Base-by-base conservation (phyloP, 2,329 filamentous ascomycete genomes). In the Epichloe elymi region DNA sequence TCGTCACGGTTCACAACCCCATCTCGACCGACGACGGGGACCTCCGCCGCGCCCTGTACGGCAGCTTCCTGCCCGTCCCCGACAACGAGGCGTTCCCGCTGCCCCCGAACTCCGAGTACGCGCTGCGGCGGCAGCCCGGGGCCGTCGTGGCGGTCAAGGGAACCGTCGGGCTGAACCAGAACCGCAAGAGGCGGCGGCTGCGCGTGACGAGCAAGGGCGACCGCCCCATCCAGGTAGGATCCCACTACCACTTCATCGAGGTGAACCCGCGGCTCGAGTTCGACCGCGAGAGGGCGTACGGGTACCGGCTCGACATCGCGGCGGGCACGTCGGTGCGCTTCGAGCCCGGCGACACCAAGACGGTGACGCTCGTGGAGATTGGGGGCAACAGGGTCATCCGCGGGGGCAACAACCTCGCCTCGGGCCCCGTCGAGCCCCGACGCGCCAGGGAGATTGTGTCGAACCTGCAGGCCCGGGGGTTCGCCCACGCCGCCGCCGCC, bases 161-260 rank as follows among this genome's bases (percentile, higher is more conserved):
- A 35, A 76, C 73, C 46, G 78, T 96, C 50, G 69, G 70, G 48
- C 68, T 97, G 59, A 95, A 88, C 64, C 75, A 83, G 59, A 84
- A 83, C 39, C 77, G 88, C 49, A 82, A 79, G 67, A 78, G 90
- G 54, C 83, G 90, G 56, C 76, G 70, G 53, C 70, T 97, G 39
- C 81, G 74, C 62, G 87, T 97, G 40, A 89, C 83, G 56, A 95
- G 87, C 67, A 86, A 79, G 60, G 91, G 91, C 6, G 91, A 97
- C 67, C 75, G 91, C 35, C 91, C 91, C 1, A 85, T 96, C 54
- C 90, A 96, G 74, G 85, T 90, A 53, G 91, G 91, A 35, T 95
- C 88, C 35, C 91, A 97, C 69, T 97, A 95, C 66, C 91, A 96
- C 69, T 95, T 97, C 65, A 81, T 95, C 62, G 91, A 97, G 71